Evolutionary conservation across 306 rosid species (phyloP).

Genomic region (Benincasa hispida): DNA sequence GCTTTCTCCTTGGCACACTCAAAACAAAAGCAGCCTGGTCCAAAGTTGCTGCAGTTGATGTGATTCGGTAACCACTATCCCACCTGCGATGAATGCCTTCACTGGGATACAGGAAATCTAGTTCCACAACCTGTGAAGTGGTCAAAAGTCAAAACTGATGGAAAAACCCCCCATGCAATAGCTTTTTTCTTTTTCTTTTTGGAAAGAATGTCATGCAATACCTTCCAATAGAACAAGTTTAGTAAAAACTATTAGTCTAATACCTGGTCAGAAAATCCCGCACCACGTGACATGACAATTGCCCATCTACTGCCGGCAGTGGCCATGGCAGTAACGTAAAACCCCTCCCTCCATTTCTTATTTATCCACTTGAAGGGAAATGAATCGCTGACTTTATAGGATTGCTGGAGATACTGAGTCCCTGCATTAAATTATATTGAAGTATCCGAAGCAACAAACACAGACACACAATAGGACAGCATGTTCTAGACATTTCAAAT

Average conservation of each 20-base stretch:
- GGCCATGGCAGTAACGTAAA: slow-evolving; percentile 78
- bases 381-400: slow-evolving; percentile 78
- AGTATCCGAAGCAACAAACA: neutral
- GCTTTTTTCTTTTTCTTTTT: no score
- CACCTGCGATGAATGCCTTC: slow-evolving; percentile 45
- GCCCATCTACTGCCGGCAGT: slow-evolving; percentile 75
- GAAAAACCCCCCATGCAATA: neutral
- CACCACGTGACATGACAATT: slow-evolving; percentile 75
- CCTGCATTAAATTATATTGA: slow-evolving; percentile 26
- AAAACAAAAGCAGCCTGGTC: slow-evolving; percentile 89
- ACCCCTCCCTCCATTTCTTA: slow-evolving; percentile 85
- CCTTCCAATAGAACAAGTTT: neutral
- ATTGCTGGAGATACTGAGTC: slow-evolving; percentile 63
- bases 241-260: neutral
- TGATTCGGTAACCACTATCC: slow-evolving; percentile 66
- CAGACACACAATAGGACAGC: neutral
- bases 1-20: slow-evolving; percentile 80
- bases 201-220: neutral
- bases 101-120: slow-evolving; percentile 43
- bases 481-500: neutral
- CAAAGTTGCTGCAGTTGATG: slow-evolving; percentile 83
- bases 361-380: slow-evolving; percentile 89
- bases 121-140: slow-evolving; percentile 31
- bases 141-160: neutral
- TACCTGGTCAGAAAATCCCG: slow-evolving; percentile 79